Evolutionary conservation across 2,329 filamentous ascomycete species (phyloP).

Genomic region (Pseudocercospora fuligena): DNA sequence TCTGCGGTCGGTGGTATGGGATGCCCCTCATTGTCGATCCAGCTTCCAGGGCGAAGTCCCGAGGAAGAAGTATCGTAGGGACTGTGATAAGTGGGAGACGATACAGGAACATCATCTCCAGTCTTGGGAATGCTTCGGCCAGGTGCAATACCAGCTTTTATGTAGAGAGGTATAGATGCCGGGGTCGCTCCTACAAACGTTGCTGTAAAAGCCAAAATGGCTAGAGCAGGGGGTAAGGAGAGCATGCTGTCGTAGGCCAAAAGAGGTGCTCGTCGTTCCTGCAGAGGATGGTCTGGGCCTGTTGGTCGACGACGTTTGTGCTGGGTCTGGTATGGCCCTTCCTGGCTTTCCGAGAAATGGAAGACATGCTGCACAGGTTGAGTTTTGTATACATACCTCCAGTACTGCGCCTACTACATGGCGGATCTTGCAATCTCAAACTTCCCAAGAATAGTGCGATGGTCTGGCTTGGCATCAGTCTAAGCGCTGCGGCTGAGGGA

Average conservation of each 20-base stretch:
- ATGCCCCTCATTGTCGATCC: not conserved
- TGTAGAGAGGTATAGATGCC: not conserved
- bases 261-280: not conserved
- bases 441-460: too few species aligned
- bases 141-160: not conserved
- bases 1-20: conserved; percentile 4
- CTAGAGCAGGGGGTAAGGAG: not conserved
- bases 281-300: not conserved
- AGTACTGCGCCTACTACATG: too few species aligned
- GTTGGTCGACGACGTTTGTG: not conserved
- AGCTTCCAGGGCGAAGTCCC: not conserved
- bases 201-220: not conserved
- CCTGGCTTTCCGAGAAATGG: too few species aligned
- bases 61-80: not conserved
- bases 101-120: not conserved
- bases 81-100: not conserved
- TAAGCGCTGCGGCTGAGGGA: too few species aligned
- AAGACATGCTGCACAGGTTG: too few species aligned
- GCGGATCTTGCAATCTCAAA: too few species aligned
- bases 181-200: not conserved
- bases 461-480: too few species aligned
- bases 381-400: too few species aligned
- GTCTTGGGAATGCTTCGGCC: not conserved
- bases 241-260: not conserved
- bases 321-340: too few species aligned